phyloP scores from a whole-genome alignment of 257 asterid species.

The Solanum megistacrolobum region DNA sequence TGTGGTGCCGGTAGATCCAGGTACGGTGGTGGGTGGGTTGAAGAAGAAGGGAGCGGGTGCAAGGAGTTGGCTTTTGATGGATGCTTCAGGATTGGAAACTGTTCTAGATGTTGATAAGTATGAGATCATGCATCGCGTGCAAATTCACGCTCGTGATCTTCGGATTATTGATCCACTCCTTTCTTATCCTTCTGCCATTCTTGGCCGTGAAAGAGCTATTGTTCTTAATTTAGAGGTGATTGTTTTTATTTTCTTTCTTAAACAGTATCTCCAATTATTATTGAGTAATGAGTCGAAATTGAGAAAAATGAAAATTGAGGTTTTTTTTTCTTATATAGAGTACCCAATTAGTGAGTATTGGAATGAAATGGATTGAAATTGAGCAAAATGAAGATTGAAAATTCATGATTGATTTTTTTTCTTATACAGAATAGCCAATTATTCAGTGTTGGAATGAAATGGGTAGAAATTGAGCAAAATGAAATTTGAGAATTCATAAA shows the following conservation, averaged over 20 bases:
- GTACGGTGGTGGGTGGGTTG: conserved; percentile 21
- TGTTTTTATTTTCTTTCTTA: not conserved
- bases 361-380: not conserved
- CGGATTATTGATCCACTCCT: conserved; percentile 78
- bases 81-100: conserved; percentile 47
- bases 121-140: conserved; percentile 83
- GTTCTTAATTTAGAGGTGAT: conserved; percentile 83
- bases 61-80: conserved; percentile 69
- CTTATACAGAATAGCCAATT: not conserved
- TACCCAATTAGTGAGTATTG: not conserved
- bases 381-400: not conserved
- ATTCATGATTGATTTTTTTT: not conserved
- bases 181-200: conserved; percentile 77
- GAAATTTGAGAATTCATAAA: not conserved
- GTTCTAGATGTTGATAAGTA: conserved; percentile 67
- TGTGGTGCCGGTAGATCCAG: conserved; percentile 56
- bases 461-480: not conserved
- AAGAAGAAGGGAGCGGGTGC: conserved; percentile 56
- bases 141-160: conserved; percentile 88
- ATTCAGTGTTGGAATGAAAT: not conserved
- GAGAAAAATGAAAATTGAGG: not conserved
- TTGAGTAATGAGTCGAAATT: not conserved
- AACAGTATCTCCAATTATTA: not conserved
- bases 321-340: not conserved
- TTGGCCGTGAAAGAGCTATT: conserved; percentile 83